phyloP scores from a whole-genome alignment of 2,329 filamentous ascomycete species.

The Exophiala phaeomuriformis region DNA sequence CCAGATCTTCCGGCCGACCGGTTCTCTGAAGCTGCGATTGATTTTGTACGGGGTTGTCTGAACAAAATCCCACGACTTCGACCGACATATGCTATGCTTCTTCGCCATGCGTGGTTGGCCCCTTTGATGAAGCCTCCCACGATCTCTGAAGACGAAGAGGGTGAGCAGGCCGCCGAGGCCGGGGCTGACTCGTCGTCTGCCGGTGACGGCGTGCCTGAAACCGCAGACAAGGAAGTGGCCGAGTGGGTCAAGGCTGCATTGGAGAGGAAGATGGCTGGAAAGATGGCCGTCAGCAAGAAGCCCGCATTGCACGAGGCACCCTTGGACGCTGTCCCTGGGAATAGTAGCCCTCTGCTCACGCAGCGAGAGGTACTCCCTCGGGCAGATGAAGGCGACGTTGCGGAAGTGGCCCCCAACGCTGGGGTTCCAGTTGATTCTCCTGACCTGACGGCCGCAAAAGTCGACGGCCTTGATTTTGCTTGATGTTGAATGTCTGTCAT shows the following conservation, averaged over 20 bases:
- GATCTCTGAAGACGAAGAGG: slow-evolving; percentile 63
- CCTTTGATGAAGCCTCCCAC: slow-evolving; percentile 68
- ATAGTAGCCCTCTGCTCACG: slow-evolving; percentile 18
- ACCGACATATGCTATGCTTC: slow-evolving; percentile 86
- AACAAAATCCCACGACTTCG: slow-evolving; percentile 87
- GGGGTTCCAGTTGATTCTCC: slow-evolving; percentile 23
- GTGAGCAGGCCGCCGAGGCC: slow-evolving; percentile 44
- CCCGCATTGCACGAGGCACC: slow-evolving; percentile 85
- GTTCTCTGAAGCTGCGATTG: slow-evolving; percentile 70
- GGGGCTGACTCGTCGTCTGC: slow-evolving; percentile 25
- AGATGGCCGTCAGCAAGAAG: slow-evolving; percentile 50
- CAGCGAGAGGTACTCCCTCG: slow-evolving; percentile 3
- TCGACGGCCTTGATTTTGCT: slow-evolving; percentile 26
- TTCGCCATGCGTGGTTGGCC: slow-evolving; percentile 83
- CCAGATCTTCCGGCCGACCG: slow-evolving; percentile 72
- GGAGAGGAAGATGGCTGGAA: slow-evolving; percentile 56
- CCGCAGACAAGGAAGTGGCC: slow-evolving; percentile 74
- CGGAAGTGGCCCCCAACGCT: slow-evolving; percentile 17
- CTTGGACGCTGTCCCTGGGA: slow-evolving; percentile 58
- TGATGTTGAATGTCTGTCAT: slow-evolving; percentile 3
- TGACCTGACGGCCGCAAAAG: slow-evolving; percentile 21
- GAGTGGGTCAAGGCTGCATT: slow-evolving; percentile 73
- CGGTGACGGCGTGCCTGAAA: slow-evolving; percentile 35
- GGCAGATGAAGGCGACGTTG: neutral
- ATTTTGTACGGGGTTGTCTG: slow-evolving; percentile 82